Evolutionary conservation across 768 basidiomycete genomes (phyloP), one percentile per base, ranked within the genome.

Genomic region (Serendipita sp.): DNA sequence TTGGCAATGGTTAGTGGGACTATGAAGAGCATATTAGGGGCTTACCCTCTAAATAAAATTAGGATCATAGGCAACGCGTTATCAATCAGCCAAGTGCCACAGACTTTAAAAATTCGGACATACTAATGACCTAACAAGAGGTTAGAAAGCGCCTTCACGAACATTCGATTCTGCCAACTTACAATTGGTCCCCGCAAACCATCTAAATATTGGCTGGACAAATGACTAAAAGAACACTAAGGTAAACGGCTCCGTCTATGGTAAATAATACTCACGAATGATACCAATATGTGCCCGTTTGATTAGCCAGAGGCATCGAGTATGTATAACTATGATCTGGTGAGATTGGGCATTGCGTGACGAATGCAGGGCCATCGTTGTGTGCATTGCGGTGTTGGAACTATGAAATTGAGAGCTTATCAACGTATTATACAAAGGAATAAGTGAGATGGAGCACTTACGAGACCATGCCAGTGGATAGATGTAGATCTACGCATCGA

Each of bases 11-110:
- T 60, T 23, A 54, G 16, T 51, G 23, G 15, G 11, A 18, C 16
- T 13, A 60, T 66, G 54, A 65, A 54, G 38, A 13, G 35, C 23
- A 63, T 44, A 34, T n/a, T 79, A 13, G 82, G 72, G 3, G 1
- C 77, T 74, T 0, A 81, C 81, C 47, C 82, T 71, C 30, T 83
- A 73, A 0, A 81, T 7, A 8, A 51, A 8, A 32, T 1, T 8
- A 32, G 30, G 30, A 46, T 18, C 48, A 51, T 2, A 32, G 23
- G 23, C 78, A 63, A 72, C 67, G 71, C 75, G 77, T 0, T 76
- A 76, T 38, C 75, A 41, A 2, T 74, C 76, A 0, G 58, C 32
- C n/a, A 51, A 5, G 38, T 41, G 38, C 38, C 13, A 5, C 13
- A 5, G 38, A 13, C 13, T 41, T 35, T 18, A 54, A 48, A 36